These are phyloP conservation scores for Leccinum variicolor DNA, from an alignment of 768 basidiomycete species.

Conservation along the genomic window DNA sequence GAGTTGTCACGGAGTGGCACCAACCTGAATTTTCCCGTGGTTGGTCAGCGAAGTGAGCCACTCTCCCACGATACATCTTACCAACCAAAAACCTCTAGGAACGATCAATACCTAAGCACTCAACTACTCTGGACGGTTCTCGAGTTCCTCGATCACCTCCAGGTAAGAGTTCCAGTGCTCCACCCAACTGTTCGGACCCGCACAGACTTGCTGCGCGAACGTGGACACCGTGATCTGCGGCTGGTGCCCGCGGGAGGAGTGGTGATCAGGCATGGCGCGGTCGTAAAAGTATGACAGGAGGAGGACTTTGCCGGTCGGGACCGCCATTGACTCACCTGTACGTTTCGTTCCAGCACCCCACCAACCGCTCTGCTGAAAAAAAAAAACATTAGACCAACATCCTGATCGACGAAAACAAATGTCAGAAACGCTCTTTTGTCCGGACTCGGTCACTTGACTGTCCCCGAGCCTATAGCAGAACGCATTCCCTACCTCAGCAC, in stretches of 20 bases:
- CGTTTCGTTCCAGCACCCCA: not conserved
- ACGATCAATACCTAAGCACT: no score
- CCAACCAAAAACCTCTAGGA: no score
- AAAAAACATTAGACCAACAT: conserved; percentile 9
- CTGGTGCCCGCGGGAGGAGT: conserved; percentile 19
- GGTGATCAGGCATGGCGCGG: conserved; percentile 66
- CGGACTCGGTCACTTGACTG: conserved; percentile 10
- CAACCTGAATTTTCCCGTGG: no score
- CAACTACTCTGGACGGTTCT: conserved; percentile 78
- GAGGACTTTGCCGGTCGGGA: conserved; percentile 74
- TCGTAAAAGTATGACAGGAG: conserved; percentile 99
- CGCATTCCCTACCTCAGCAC: conserved; percentile 6
- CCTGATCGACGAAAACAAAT: conserved; percentile 11
- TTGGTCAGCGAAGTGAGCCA: no score
- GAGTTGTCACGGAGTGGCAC: no score
- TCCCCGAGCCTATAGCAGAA: conserved; percentile 9
- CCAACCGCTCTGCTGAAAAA: not conserved
- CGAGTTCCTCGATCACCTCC: conserved; percentile 62
- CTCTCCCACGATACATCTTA: no score
- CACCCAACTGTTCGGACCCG: conserved; percentile 59
- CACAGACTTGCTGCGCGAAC: conserved; percentile 69
- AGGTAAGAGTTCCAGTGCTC: conserved; percentile 42
- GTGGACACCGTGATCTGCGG: conserved; percentile 46
- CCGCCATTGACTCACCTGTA: conserved; percentile 82
- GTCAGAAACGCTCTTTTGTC: conserved; percentile 3